Conservation (phyloP, 2,329 filamentous ascomycete genomes). For the Bimuria novae-zelandiae region DNA sequence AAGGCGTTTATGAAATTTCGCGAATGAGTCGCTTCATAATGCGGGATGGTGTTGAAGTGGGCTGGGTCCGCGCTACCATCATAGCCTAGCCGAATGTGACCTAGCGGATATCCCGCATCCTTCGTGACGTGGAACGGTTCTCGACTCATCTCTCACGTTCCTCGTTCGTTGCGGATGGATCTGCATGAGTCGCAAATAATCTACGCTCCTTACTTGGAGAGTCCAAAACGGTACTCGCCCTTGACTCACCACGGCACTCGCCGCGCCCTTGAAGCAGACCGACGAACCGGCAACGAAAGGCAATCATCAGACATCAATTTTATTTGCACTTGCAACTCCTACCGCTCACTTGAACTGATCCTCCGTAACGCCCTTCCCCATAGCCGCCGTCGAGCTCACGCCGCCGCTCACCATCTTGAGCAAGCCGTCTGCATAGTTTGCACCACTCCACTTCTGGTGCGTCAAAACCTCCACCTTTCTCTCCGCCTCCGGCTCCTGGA, state of each 20-base stretch:
- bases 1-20: slow-evolving; percentile 35
- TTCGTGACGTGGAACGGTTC: neutral
- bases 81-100: slow-evolving; percentile 23
- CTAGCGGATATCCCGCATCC: slow-evolving; percentile 18
- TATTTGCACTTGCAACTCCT: too few species aligned
- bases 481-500: slow-evolving; percentile 97
- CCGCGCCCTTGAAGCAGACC: too few species aligned
- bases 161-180: neutral
- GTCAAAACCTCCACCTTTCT: slow-evolving; percentile 90
- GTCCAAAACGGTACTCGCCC: too few species aligned
- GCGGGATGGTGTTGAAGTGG: slow-evolving; percentile 34
- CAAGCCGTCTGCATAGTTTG: slow-evolving; percentile 91
- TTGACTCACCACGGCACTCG: too few species aligned
- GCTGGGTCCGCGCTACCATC: too few species aligned
- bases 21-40: slow-evolving; percentile 33
- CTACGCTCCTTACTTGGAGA: too few species aligned
- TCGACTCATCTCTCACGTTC: slow-evolving; percentile 11
- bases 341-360: slow-evolving; percentile 80
- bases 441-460: slow-evolving; percentile 98
- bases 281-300: too few species aligned
- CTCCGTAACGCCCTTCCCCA: slow-evolving; percentile 97
- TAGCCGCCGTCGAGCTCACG: slow-evolving; percentile 87
- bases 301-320: too few species aligned
- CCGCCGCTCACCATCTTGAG: slow-evolving; percentile 97
- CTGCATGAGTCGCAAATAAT: neutral